Conservation (phyloP, 1,139 yeast species). For the Sugiyamaella japonica region DNA sequence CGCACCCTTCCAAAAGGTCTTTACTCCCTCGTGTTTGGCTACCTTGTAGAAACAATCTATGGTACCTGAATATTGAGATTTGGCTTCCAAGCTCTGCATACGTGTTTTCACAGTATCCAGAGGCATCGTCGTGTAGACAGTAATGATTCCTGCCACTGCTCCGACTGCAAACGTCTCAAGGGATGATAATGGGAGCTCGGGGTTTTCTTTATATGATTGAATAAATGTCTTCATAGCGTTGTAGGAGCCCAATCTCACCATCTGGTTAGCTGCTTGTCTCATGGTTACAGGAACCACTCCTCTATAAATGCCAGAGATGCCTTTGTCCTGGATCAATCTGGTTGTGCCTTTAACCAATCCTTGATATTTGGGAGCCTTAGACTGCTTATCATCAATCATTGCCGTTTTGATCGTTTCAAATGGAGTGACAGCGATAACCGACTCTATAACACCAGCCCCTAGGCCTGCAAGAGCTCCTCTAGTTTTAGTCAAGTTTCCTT, state of each 20-base stretch:
- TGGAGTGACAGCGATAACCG: slow-evolving; percentile 93
- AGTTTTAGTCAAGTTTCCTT: slow-evolving; percentile 85
- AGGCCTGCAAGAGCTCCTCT: slow-evolving; percentile 93
- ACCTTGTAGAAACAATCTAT: slow-evolving; percentile 77
- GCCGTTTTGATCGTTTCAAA: slow-evolving; percentile 97
- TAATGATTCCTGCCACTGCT: slow-evolving; percentile 87
- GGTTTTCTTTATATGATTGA: slow-evolving; percentile 59
- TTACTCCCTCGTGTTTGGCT: slow-evolving; percentile 84
- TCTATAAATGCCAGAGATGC: slow-evolving; percentile 78
- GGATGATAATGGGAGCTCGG: slow-evolving; percentile 67
- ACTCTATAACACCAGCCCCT: slow-evolving; percentile 93
- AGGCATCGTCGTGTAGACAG: slow-evolving; percentile 97
- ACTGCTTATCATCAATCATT: slow-evolving; percentile 86
- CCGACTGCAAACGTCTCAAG: slow-evolving; percentile 85
- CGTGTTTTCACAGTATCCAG: slow-evolving; percentile 96
- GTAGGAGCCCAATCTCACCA: slow-evolving; percentile 91
- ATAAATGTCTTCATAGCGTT: slow-evolving; percentile 80
- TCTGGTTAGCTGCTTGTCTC: slow-evolving; percentile 95
- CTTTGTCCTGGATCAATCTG: slow-evolving; percentile 70
- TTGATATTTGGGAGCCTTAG: slow-evolving; percentile 69
- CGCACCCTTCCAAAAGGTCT: slow-evolving; percentile 97
- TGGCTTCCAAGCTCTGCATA: slow-evolving; percentile 92
- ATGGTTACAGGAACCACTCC: slow-evolving; percentile 91
- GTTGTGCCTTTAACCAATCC: slow-evolving; percentile 65
- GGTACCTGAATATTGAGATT: slow-evolving; percentile 68